Base-by-base conservation (phyloP, 805 yeast species). In the Spathaspora hagerdaliae region DNA sequence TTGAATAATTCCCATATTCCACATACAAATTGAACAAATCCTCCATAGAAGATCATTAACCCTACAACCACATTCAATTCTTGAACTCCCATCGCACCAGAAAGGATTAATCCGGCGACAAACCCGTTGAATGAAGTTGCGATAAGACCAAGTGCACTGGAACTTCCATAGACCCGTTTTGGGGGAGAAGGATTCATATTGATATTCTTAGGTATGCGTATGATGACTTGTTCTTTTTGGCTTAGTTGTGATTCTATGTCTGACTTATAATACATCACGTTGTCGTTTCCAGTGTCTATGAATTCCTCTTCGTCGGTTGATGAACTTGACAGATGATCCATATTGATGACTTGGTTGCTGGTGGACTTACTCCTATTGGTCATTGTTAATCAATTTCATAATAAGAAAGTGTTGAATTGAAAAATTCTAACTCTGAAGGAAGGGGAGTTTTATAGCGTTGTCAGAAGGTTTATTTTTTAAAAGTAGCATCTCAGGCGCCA, bases 1-100 rank as follows among this genome's bases (percentile, higher is more conserved):
- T 76, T 57, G 3, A 78, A 78, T 52, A 81, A 67, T 59, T 81
- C 86, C 85, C 85, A 81, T 65, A 81, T 69, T 27, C 87, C 87
- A 13, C 85, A 85, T 31, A 76, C 60, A 15, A 82, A 53, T 63
- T 82, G 86, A 31, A 75, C 70, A 2, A 73, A 53, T 8, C 87
- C 87, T 42, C 87, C 87, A 51, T 82, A 82, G 56, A 81, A 80
- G 53, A 74, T 63, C 0, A 85, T 83, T 19, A 72, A 54, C 12
- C 81, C 81, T 27, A 81, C 75, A 42, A 80, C 79, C 29, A 78
- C 73, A 49, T 77, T 77, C 24, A 19, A 19, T 19, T 19, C 24
- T 19, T 19, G 2, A 19, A 19, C 5, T 19, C 24, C 24, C 15
- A 40, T 34, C 1, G 38, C 14, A n/a, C 13, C 31, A 12, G n/a